These are phyloP conservation scores for Cucurbita argyrosperma DNA, from an alignment of 306 rosid genomes.

Conservation along the genomic window DNA sequence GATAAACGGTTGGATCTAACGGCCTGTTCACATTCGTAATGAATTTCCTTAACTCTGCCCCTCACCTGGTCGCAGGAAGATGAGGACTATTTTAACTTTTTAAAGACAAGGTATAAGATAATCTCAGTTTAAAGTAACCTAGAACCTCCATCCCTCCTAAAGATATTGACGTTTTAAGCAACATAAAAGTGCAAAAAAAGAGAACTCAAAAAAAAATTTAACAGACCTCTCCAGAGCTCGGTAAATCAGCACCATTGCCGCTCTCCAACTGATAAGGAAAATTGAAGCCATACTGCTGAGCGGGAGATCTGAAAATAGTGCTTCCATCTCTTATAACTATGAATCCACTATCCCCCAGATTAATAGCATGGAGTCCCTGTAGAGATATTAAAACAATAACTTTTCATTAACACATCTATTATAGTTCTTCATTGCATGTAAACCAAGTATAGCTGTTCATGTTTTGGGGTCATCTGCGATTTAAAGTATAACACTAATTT, in stretches of 20 bases:
- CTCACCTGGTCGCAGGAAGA: background rate
- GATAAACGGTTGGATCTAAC: background rate
- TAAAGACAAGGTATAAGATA: background rate
- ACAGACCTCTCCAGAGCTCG: conserved; percentile 80
- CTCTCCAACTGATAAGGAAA: conserved; percentile 77
- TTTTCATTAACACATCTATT: background rate
- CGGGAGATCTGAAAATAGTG: conserved; percentile 65
- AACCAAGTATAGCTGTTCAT: background rate
- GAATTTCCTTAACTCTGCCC: background rate
- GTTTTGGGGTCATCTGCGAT: background rate
- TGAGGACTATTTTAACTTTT: background rate
- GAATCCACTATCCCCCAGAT: conserved; percentile 93
- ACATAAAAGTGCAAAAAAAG: background rate
- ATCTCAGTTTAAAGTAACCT: background rate
- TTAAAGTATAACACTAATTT: background rate
- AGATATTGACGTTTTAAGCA: background rate
- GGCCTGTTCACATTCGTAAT: background rate
- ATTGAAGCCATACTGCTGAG: conserved; percentile 81
- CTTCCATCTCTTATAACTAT: conserved; percentile 72
- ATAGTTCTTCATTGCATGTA: background rate
- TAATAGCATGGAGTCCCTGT: conserved; percentile 77
- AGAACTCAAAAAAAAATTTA: background rate
- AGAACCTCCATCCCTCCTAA: background rate
- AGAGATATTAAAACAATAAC: background rate
- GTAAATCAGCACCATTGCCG: conserved; percentile 66